These are phyloP conservation scores for Hibiscus mutabilis DNA, from an alignment of 345 rosid genomes.

Conservation along the genomic window DNA sequence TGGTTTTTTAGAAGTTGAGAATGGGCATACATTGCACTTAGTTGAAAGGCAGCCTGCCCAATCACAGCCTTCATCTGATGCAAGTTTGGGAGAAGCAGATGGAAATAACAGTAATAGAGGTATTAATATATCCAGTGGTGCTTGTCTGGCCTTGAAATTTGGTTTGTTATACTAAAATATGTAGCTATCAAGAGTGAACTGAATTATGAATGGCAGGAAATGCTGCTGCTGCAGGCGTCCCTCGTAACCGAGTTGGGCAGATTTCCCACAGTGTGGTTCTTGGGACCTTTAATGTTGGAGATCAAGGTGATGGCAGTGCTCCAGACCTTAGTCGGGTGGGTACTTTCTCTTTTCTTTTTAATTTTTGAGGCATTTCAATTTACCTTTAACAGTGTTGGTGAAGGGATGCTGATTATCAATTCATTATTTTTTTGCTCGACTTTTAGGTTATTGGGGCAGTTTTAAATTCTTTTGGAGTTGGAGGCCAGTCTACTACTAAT, in stretches of 20 bases:
- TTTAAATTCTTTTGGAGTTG: conserved; percentile 73
- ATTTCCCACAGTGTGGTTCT: conserved; percentile 85
- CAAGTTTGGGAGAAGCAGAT: conserved; percentile 45
- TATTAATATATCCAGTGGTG: conserved; percentile 14
- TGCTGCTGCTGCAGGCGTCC: conserved; percentile 42
- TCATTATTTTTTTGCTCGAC: conserved; percentile 6
- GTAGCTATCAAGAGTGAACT: background rate
- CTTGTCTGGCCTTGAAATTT: background rate
- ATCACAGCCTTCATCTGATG: conserved; percentile 44
- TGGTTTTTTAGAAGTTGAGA: conserved; percentile 63
- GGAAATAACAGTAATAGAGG: conserved; percentile 40
- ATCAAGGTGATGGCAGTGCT: conserved; percentile 60
- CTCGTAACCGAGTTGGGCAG: conserved; percentile 57
- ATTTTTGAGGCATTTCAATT: background rate
- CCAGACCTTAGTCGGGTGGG: conserved; percentile 68
- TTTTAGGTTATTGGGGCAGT: conserved; percentile 82
- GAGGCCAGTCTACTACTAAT: conserved; percentile 44
- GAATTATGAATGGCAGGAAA: conserved; percentile 36
- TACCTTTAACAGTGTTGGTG: background rate
- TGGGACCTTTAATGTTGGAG: conserved; percentile 78
- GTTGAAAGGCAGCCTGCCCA: conserved; percentile 74
- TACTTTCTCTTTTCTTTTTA: background rate
- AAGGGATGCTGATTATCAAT: background rate
- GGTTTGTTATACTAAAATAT: conserved; percentile 1
- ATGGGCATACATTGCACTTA: conserved; percentile 89